Percentiles rank a stretch among this genome's conserved stretches.
Evolutionary conservation across 495 filamentous ascomycete species (phyloP).

Genomic region (Penicillium steckii): DNA sequence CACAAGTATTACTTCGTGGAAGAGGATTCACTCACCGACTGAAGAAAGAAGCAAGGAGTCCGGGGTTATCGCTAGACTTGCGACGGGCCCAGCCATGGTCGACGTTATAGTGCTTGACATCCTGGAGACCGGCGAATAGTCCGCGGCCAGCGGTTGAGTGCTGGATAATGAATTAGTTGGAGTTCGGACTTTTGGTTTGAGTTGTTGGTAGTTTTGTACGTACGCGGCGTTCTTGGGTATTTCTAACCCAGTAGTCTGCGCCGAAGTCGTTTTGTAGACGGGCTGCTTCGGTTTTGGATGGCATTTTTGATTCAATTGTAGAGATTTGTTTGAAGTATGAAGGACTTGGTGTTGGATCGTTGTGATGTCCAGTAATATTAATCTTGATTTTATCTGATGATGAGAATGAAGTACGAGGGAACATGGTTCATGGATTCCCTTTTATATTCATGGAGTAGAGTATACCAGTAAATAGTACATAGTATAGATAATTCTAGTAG

Average conservation of each 20-base stretch:
- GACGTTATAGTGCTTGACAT: conserved; percentile 45
- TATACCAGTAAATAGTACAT: no score
- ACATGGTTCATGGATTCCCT: no score
- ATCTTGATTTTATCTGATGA: no score
- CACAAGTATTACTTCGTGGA: not conserved
- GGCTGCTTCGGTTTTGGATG: conserved; percentile 2
- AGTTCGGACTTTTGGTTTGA: not conserved
- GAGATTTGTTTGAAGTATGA: not conserved
- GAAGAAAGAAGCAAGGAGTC: conserved; percentile 18
- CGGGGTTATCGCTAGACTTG: conserved; percentile 14
- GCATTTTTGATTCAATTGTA: no score
- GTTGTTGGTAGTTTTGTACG: conserved; percentile 2
- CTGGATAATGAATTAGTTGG: conserved; percentile 16
- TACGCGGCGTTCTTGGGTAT: conserved; percentile 23
- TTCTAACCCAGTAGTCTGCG: conserved; percentile 39
- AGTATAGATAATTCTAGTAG: no score
- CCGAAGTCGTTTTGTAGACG: conserved; percentile 43
- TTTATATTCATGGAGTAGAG: not conserved
- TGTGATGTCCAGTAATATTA: no score
- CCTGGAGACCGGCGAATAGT: conserved; percentile 47
- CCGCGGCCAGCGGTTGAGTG: conserved; percentile 39
- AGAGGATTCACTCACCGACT: conserved; percentile 9
- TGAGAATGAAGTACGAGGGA: no score
- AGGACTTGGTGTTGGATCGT: not conserved
- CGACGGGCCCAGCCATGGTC: conserved; percentile 39